A percentile compares a stretch with the other conserved stretches of the same genome.
phyloP scores from a whole-genome alignment of 2,329 filamentous ascomycete genomes.

The Nannizzia gypsea region DNA sequence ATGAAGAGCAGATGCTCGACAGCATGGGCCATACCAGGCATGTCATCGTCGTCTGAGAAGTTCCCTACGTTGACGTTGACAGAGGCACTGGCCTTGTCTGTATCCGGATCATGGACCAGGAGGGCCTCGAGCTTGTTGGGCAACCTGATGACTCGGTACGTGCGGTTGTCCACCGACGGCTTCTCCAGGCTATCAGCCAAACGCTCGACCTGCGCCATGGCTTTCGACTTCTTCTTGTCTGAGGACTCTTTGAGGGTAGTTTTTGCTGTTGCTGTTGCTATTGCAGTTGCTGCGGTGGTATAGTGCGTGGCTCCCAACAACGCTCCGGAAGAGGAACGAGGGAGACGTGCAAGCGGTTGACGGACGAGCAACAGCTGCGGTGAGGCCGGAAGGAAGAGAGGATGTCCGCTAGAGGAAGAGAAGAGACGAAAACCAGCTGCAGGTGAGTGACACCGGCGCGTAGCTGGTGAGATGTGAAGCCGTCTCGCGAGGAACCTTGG shows the following conservation, averaged over 20 bases:
- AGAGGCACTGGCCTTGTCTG: conserved; percentile 91
- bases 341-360: neutral
- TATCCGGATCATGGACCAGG: conserved; percentile 84
- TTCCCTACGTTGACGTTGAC: conserved; percentile 94
- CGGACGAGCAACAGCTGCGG: neutral
- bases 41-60: conserved; percentile 80
- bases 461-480: conserved; percentile 4
- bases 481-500: conserved; percentile 11
- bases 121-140: conserved; percentile 81
- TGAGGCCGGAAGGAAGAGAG: neutral
- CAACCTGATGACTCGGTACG: conserved; percentile 76
- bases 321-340: neutral
- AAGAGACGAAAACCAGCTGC: neutral
- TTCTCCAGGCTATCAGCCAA: conserved; percentile 67
- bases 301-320: neutral
- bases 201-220: conserved; percentile 29
- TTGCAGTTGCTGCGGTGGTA: neutral
- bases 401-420: neutral
- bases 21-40: conserved; percentile 91
- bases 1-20: conserved; percentile 96
- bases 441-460: conserved; percentile 3
- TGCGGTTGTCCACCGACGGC: conserved; percentile 70
- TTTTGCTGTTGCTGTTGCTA: no score
- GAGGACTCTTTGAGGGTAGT: no score
- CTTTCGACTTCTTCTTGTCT: neutral